Evolutionary conservation across 2,329 filamentous ascomycete species (phyloP).

Genomic region (Lecanicillium sp.): DNA sequence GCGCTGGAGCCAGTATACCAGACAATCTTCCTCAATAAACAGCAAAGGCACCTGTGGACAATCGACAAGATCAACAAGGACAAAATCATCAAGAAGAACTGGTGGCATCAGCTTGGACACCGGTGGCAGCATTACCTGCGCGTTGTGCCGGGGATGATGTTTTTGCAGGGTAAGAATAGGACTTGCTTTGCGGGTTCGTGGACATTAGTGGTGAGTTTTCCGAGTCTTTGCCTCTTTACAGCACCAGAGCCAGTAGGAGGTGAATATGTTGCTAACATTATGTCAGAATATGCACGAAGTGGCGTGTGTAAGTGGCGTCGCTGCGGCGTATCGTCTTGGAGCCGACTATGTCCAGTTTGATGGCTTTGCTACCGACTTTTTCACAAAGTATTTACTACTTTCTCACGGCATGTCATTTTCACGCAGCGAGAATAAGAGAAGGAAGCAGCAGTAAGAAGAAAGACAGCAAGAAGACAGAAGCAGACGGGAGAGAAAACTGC

Average conservation of each 20-base stretch:
- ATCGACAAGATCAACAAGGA: slow-evolving; percentile 47
- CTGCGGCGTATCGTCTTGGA: slow-evolving; percentile 60
- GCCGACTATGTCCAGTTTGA: slow-evolving; percentile 56
- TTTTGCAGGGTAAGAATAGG: slow-evolving; percentile 55
- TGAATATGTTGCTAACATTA: slow-evolving; percentile 10
- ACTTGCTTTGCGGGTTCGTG: slow-evolving; percentile 59
- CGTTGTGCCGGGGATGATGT: slow-evolving; percentile 64
- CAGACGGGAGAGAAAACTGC: too few relatives aligned
- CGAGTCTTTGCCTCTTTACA: background rate
- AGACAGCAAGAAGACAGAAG: too few relatives aligned
- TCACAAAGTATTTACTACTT: slow-evolving; percentile 36
- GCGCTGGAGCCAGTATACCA: slow-evolving; percentile 55
- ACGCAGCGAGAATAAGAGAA: slow-evolving; percentile 22
- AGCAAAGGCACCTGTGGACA: slow-evolving; percentile 47
- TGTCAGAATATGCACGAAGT: slow-evolving; percentile 58
- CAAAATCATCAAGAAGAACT: slow-evolving; percentile 55
- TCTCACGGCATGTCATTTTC: slow-evolving; percentile 34
- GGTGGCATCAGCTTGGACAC: slow-evolving; percentile 62
- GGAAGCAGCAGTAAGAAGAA: slow-evolving; percentile 4
- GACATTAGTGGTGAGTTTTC: slow-evolving; percentile 55
- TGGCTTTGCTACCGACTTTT: slow-evolving; percentile 38
- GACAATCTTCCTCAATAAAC: slow-evolving; percentile 56
- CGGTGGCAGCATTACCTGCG: slow-evolving; percentile 54
- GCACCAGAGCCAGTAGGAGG: too few relatives aligned
- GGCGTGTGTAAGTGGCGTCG: slow-evolving; percentile 62